A percentile compares a stretch with the other conserved stretches of the same genome.
Evolutionary conservation across 2,329 filamentous ascomycete genomes (phyloP).

Genomic region (Balansia obtecta): DNA sequence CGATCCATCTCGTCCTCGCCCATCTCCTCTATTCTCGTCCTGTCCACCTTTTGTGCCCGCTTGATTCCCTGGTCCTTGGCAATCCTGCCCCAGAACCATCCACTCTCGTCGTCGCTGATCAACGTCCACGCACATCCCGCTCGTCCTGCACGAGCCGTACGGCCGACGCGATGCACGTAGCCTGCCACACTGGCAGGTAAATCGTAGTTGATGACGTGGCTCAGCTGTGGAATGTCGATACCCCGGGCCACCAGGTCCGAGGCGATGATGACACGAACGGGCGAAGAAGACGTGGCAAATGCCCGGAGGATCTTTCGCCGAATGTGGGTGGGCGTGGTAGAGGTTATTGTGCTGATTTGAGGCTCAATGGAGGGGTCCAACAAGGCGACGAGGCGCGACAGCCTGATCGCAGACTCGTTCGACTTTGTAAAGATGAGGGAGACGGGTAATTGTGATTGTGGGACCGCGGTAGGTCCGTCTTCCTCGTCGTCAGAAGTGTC

Average conservation of each 20-base stretch:
- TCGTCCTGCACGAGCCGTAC: constrained; percentile 74
- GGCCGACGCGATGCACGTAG: constrained; percentile 85
- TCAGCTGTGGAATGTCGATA: constrained; percentile 67
- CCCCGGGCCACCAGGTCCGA: constrained; percentile 90
- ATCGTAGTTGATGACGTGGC: constrained; percentile 90
- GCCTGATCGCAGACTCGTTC: constrained; percentile 75
- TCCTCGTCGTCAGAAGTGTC: constrained; percentile 2
- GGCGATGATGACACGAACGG: constrained; percentile 66
- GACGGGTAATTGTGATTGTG: constrained; percentile 21
- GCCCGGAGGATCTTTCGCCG: constrained; percentile 54
- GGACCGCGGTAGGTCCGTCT: background rate
- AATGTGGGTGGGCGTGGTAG: constrained; percentile 60
- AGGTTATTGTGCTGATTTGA: constrained; percentile 59
- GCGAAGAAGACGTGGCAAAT: constrained; percentile 55
- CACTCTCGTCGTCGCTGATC: constrained; percentile 67
- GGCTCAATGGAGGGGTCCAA: constrained; percentile 46
- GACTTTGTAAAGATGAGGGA: constrained; percentile 83
- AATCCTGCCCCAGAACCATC: constrained; percentile 87
- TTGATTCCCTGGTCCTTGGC: constrained; percentile 42
- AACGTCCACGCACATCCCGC: constrained; percentile 75
- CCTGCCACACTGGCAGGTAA: constrained; percentile 67
- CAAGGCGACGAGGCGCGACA: constrained; percentile 65
- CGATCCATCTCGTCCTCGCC: constrained; percentile 30
- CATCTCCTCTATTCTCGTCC: constrained; percentile 35
- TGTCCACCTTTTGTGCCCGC: constrained; percentile 32